Percentiles rank a stretch among this genome's conserved stretches.
These are phyloP conservation scores for Fraxinus sp. DNA, from an alignment of 305 asterid genomes.

Conservation along the genomic window DNA sequence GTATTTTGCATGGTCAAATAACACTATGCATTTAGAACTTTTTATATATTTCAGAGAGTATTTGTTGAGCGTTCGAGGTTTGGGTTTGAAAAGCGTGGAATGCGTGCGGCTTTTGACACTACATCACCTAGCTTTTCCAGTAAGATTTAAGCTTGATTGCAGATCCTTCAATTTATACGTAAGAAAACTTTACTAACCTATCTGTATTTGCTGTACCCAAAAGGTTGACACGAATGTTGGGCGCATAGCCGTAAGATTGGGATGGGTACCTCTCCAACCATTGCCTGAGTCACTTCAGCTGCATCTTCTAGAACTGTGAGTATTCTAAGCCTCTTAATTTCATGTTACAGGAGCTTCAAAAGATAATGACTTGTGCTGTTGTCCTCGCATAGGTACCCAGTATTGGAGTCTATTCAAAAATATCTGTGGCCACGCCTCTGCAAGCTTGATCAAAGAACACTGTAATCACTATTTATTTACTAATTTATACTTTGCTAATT, in stretches of 20 bases:
- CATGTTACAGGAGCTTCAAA: constrained; percentile 21
- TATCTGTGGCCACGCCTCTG: constrained; percentile 99
- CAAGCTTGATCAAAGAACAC: constrained; percentile 94
- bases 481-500: not conserved
- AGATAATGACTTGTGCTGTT: constrained; percentile 29
- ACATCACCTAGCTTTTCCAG: constrained; percentile 97
- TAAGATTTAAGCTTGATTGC: constrained; percentile 42
- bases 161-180: constrained; percentile 15
- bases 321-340: constrained; percentile 23
- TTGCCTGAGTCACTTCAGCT: constrained; percentile 94
- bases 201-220: constrained; percentile 30
- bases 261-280: constrained; percentile 99
- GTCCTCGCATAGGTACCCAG: constrained; percentile 67
- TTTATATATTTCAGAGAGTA: constrained; percentile 68
- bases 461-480: constrained; percentile 43
- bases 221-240: constrained; percentile 99
- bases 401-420: constrained; percentile 89
- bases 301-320: constrained; percentile 94
- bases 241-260: constrained; percentile 95
- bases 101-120: constrained; percentile 96
- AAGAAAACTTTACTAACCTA: constrained; percentile 29
- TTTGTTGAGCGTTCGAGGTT: constrained; percentile 82
- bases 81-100: constrained; percentile 97
- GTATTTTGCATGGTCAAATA: not conserved
- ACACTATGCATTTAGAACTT: constrained; percentile 17